Evolutionary conservation across 805 yeast species (phyloP), one percentile per base, ranked within the genome.

Genomic region (Cyberlindnera suaveolens): DNA sequence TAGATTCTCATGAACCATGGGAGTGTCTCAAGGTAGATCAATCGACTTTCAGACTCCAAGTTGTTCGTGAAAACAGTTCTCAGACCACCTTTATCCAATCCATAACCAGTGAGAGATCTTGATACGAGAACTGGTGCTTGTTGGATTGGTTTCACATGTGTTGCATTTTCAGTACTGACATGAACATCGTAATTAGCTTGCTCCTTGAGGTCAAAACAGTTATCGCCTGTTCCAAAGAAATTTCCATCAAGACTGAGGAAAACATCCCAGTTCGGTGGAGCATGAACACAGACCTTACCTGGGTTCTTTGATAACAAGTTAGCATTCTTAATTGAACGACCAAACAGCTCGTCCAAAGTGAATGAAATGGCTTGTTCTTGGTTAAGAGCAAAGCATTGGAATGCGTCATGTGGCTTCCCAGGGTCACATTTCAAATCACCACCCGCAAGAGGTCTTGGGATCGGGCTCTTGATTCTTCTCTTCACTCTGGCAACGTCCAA

Each of bases 1-100:
- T 85, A 93, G 3, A 87, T 63, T 51, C 91, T 76, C 79, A 89
- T 82, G 60, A 78, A 93, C 98, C 98, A 93, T 0, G 99, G 99
- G 26, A 89, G 67, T 0, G 88, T 72, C 61, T 93, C 97, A 52
- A 80, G 82, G 53, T 85, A 85, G 1, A 78, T 63, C 37, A 90
- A 68, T 2, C 63, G 61, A 3, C 79, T 71, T 1, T 75, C 63
- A 5, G 65, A 61, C 6, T 65, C 51, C 1, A 78, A 65, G 1
- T 88, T 85, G 58, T 91, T 93, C n/a, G 67, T 66, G 54, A 91
- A 74, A 10, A 80, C 85, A 0, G 85, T 76, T 58, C 96, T 79
- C 48, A 91, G 70, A 0, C 96, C 96, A 44, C 98, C 98, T 46
- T 78, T 73, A 56, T 88, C 96, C 60, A 85, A 95, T 2, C 96